Conservation (phyloP, 2,329 filamentous ascomycete genomes). For the Ophiocordyceps unilateralis region DNA sequence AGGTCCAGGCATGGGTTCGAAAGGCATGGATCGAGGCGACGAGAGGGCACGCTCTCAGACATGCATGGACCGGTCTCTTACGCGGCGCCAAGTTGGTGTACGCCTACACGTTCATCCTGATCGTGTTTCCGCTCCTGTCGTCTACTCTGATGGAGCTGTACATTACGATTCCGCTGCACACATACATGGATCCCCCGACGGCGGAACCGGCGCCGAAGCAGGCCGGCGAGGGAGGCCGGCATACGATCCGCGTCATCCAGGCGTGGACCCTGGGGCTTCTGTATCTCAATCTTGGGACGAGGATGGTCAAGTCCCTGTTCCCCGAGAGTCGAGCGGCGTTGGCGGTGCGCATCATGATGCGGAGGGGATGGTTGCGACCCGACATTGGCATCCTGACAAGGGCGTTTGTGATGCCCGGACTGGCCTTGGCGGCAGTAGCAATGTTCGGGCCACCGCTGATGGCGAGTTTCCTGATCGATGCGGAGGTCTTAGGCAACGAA, state of each 20-base stretch:
- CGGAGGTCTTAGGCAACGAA: conserved; percentile 5
- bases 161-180: conserved; percentile 70
- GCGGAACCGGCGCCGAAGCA: conserved; percentile 11
- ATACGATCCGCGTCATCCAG: conserved; percentile 76
- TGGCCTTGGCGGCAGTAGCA: conserved; percentile 42
- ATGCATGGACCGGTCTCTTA: conserved; percentile 10
- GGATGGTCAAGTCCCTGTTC: conserved; percentile 50
- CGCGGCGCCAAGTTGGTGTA: conserved; percentile 42
- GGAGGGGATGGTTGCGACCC: conserved; percentile 61
- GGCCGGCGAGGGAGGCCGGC: conserved; percentile 18
- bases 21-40: conserved; percentile 8
- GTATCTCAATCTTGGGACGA: conserved; percentile 65
- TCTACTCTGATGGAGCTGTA: conserved; percentile 77
- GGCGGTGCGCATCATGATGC: conserved; percentile 57
- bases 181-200: conserved; percentile 40
- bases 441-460: conserved; percentile 47
- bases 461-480: conserved; percentile 21
- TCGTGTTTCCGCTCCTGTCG: conserved; percentile 70
- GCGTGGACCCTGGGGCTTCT: conserved; percentile 87
- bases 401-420: conserved; percentile 65
- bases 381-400: conserved; percentile 66
- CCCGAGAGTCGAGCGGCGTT: conserved; percentile 53
- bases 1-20: conserved; percentile 13
- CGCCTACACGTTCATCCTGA: conserved; percentile 53
- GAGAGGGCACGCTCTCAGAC: conserved; percentile 7